These are phyloP conservation scores for Funneliformis geosporum DNA, from an alignment of 192 early-diverging fungal genomes.

Conservation along the genomic window DNA sequence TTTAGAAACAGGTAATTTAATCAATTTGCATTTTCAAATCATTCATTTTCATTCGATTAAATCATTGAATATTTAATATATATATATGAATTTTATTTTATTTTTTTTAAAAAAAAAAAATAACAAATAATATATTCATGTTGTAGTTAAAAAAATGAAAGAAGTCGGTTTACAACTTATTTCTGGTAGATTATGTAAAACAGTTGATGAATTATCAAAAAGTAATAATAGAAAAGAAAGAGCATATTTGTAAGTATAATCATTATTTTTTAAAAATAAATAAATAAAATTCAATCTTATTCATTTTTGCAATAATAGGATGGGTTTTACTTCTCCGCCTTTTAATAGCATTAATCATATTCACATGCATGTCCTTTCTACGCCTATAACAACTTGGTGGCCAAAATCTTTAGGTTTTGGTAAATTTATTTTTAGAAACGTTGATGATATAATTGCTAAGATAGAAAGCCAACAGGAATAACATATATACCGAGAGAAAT, in stretches of 20 bases:
- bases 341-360: slow-evolving; percentile 72
- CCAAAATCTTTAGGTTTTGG: slow-evolving; percentile 11
- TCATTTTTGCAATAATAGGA: slow-evolving; percentile 28
- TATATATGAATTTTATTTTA: background rate
- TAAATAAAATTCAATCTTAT: background rate
- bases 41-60: background rate
- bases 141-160: slow-evolving; percentile 18
- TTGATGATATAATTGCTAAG: slow-evolving; percentile 11
- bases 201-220: background rate
- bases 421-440: slow-evolving; percentile 3
- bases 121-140: background rate
- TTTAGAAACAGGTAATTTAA: slow-evolving; percentile 28
- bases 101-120: background rate
- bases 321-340: slow-evolving; percentile 77
- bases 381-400: slow-evolving; percentile 12
- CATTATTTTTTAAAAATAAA: background rate
- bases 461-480: background rate
- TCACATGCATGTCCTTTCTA: slow-evolving; percentile 65
- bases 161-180: background rate
- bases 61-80: background rate
- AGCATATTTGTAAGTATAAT: background rate
- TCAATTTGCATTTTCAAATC: background rate
- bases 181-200: background rate
- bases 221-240: background rate
- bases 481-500: too few species aligned